Base-by-base conservation (phyloP, 1,284 basidiomycete species). In the Rhodotorula glutinis region DNA sequence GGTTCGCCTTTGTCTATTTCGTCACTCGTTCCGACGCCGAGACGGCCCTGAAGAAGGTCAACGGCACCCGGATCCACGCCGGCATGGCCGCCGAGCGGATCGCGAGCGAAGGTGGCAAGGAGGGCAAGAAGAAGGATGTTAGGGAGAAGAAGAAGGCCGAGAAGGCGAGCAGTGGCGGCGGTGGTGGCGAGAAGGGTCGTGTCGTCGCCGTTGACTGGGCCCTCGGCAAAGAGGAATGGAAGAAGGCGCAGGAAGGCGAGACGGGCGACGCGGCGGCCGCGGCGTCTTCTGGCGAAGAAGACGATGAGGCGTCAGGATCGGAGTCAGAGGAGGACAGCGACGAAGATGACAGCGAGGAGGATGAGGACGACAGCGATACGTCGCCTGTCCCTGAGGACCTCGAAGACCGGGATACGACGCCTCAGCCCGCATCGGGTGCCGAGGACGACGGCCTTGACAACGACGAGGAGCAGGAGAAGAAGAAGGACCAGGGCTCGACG, bases 1-100 rank as follows among this genome's bases (percentile, higher is more conserved):
- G 95, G 0, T 98, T 96, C 75, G 95, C 92, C 0, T 98, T 98
- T 75, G 88, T 98, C 19, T 97, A 93, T 92, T 93, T 92, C 84
- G 80, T 93, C 69, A 88, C 87, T 71, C 87, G 86, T 75, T 88
- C 88, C 69, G 91, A 94, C 76, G 94, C 93, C 4, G 88, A 92
- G 77, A 82, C 83, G 57, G 95, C 93, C 0, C 84, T 98, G 70
- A 87, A 87, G 72, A 86, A 83, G 9, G 86, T 91, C 70, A 98
- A 98, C 76, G 93, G 92, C 19, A 87, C 85, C 79, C 83, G 82
- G 21, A 81, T 93, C 55, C 78, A 79, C 38, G 83, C 87, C 16
- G 89, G 89, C 17, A 83, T 88, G 70, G 88, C 88, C 1, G 60
- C 59, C 43, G 74, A 76, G 47, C 70, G 75, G n/a, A 68, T 75